These are phyloP conservation scores for Solanum etuberosum DNA, from an alignment of 257 asterid species.

Conservation along the genomic window DNA sequence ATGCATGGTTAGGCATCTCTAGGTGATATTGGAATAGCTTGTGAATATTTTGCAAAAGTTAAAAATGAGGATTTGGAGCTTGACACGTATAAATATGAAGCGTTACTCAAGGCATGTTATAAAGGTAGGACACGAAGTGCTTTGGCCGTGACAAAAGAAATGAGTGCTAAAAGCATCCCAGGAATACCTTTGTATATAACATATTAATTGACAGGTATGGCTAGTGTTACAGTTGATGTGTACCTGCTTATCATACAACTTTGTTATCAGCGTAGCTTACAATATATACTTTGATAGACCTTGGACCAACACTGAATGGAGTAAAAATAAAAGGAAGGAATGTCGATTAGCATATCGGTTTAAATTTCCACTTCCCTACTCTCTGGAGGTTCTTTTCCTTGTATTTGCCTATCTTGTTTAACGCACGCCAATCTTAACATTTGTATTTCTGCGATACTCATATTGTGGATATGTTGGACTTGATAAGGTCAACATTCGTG, in stretches of 20 bases:
- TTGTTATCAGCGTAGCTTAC: background rate
- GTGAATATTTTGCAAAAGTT: slow-evolving; percentile 68
- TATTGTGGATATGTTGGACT: no score
- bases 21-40: slow-evolving; percentile 86
- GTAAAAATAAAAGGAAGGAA: background rate
- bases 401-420: background rate
- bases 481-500: background rate
- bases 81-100: slow-evolving; percentile 74
- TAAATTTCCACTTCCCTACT: background rate
- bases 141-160: slow-evolving; percentile 80
- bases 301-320: background rate
- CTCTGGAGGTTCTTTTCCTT: background rate
- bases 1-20: slow-evolving; percentile 92
- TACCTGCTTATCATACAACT: background rate
- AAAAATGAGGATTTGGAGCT: slow-evolving; percentile 78
- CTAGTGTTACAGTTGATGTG: background rate
- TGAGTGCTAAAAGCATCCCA: slow-evolving; percentile 61
- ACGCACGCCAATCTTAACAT: no score
- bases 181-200: slow-evolving; percentile 77
- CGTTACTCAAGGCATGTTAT: slow-evolving; percentile 86
- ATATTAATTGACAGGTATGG: slow-evolving; percentile 84
- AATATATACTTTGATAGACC: background rate
- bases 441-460: no score
- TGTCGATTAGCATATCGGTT: background rate
- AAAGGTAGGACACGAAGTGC: slow-evolving; percentile 97